Conservation (phyloP, 2,329 filamentous ascomycete species). For the Diaporthe humulicola region DNA sequence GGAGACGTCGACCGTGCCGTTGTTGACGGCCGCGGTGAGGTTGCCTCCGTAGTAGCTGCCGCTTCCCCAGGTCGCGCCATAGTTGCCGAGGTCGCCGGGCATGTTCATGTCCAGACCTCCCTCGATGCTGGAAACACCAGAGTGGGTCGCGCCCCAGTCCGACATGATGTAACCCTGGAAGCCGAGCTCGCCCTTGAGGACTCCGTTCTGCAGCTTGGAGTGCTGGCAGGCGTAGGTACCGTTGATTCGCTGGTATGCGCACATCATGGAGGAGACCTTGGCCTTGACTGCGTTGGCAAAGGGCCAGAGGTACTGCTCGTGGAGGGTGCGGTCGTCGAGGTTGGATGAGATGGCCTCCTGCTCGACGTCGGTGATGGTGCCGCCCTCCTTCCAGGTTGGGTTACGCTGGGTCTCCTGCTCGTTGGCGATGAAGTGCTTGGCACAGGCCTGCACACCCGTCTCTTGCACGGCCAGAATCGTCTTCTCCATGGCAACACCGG, state of each 20-base stretch:
- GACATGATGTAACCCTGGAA: constrained; percentile 83
- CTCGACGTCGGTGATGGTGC: constrained; percentile 61
- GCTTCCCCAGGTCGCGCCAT: constrained; percentile 47
- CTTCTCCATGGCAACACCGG: constrained; percentile 78
- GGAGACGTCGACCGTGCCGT: constrained; percentile 56
- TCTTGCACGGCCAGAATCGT: constrained; percentile 83
- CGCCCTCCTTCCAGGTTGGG: constrained; percentile 45
- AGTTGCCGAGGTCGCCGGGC: constrained; percentile 57
- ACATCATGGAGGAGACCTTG: constrained; percentile 73
- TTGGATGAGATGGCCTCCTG: constrained; percentile 72
- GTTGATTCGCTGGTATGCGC: constrained; percentile 81
- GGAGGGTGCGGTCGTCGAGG: constrained; percentile 77
- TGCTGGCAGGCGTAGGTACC: constrained; percentile 84
- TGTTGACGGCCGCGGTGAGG: constrained; percentile 61
- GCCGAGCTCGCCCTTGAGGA: constrained; percentile 81
- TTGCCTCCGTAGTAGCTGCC: constrained; percentile 61
- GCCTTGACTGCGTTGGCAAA: constrained; percentile 78
- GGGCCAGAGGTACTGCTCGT: constrained; percentile 81
- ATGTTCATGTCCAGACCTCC: constrained; percentile 57
- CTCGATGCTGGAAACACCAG: constrained; percentile 57
- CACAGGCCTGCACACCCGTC: constrained; percentile 82
- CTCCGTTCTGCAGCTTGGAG: constrained; percentile 76
- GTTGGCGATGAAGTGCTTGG: constrained; percentile 80
- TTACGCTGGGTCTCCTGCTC: constrained; percentile 71
- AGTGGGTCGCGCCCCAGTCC: constrained; percentile 68